Percentiles rank a stretch among this genome's conserved stretches.
phyloP scores from a whole-genome alignment of 2,329 filamentous ascomycete species.

The Elsinoe arachidis region DNA sequence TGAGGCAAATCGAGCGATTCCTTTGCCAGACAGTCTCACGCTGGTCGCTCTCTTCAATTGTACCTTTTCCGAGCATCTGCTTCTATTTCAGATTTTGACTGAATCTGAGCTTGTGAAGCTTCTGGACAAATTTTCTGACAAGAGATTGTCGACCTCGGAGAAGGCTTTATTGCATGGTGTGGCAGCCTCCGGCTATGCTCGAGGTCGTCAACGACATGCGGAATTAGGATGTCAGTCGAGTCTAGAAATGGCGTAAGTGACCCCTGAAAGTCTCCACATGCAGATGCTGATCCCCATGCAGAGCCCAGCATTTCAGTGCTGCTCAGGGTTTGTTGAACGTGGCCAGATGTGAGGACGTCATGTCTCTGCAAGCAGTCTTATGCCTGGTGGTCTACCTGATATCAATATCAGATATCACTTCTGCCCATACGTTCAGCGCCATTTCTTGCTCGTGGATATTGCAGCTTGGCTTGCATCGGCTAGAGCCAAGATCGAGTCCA shows the following conservation, averaged over 20 bases:
- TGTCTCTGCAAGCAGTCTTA: not conserved
- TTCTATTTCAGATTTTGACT: not conserved
- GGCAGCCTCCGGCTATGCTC: not conserved
- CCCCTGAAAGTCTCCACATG: not conserved
- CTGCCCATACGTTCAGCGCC: slow-evolving; percentile 3
- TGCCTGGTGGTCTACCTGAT: slow-evolving; percentile 3
- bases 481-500: not conserved
- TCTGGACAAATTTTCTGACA: not conserved
- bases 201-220: not conserved
- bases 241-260: not conserved
- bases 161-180: not conserved
- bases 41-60: not conserved
- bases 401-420: not conserved
- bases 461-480: slow-evolving; percentile 9
- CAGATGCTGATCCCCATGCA: not conserved
- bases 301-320: not conserved
- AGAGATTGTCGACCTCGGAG: not conserved
- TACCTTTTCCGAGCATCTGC: not conserved
- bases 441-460: slow-evolving; percentile 4
- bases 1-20: too few relatives aligned
- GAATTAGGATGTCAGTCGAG: not conserved
- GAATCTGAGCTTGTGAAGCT: not conserved
- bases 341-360: not conserved
- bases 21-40: too few relatives aligned
- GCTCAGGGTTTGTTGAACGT: not conserved